phyloP scores from a whole-genome alignment of 306 rosid genomes.

The Vigna angularis region DNA sequence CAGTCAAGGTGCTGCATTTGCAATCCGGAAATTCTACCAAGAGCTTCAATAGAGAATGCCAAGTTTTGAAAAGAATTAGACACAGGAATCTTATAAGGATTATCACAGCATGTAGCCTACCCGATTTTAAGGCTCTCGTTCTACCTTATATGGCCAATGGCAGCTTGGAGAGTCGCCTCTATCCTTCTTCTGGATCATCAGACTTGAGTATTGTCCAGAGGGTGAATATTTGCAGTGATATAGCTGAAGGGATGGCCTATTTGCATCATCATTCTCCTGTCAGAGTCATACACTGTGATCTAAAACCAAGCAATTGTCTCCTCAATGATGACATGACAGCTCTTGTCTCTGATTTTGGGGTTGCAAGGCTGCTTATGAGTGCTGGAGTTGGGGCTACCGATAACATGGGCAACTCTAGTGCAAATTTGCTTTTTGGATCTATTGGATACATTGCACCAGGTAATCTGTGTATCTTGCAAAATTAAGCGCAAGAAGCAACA shows the following conservation, averaged over 20 bases:
- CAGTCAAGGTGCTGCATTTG: slow-evolving; percentile 66
- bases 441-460: slow-evolving; percentile 83
- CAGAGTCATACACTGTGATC: slow-evolving; percentile 77
- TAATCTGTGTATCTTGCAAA: slow-evolving; percentile 26
- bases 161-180: slow-evolving; percentile 68
- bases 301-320: slow-evolving; percentile 76
- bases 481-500: not conserved
- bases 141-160: slow-evolving; percentile 83
- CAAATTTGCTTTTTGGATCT: slow-evolving; percentile 66
- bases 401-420: slow-evolving; percentile 67
- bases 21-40: slow-evolving; percentile 72
- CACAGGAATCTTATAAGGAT: slow-evolving; percentile 77
- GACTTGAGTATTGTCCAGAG: slow-evolving; percentile 67
- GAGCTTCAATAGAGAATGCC: slow-evolving; percentile 72
- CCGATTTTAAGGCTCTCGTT: slow-evolving; percentile 80
- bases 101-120: slow-evolving; percentile 77
- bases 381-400: slow-evolving; percentile 57
- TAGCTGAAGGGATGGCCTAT: slow-evolving; percentile 88
- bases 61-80: slow-evolving; percentile 74
- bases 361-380: slow-evolving; percentile 64
- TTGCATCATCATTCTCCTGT: slow-evolving; percentile 80
- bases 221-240: slow-evolving; percentile 75
- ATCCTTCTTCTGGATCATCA: slow-evolving; percentile 57
- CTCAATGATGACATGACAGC: slow-evolving; percentile 81
- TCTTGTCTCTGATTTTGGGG: slow-evolving; percentile 79